A percentile compares a stretch with the other conserved stretches of the same genome.
Evolutionary conservation across 352 stramenopile species (phyloP).

Genomic region (Globisporangium paroecandrum): DNA sequence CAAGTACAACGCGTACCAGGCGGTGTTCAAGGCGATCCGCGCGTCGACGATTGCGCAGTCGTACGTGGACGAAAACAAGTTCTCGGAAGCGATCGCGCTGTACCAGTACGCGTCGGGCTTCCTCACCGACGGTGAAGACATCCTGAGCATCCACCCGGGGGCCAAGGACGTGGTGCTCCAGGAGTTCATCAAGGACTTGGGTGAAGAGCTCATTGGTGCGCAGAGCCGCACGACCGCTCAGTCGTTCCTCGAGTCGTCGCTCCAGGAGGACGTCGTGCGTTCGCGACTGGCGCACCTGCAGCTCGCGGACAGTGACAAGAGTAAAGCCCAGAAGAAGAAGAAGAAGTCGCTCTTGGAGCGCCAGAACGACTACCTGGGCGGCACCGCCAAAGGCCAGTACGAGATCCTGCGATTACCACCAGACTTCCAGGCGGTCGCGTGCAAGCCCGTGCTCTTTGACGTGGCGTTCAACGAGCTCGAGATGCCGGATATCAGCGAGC

Average conservation of each 20-base stretch:
- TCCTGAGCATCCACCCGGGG: constrained; percentile 47
- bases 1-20: constrained; percentile 71
- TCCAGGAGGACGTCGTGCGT: constrained; percentile 49
- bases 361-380: constrained; percentile 52
- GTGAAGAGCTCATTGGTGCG: constrained; percentile 58
- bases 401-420: constrained; percentile 68
- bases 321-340: constrained; percentile 18
- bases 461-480: constrained; percentile 81
- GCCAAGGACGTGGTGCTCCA: constrained; percentile 62
- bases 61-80: constrained; percentile 66
- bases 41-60: constrained; percentile 59
- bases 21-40: constrained; percentile 63
- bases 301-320: constrained; percentile 23
- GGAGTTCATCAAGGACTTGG: constrained; percentile 56
- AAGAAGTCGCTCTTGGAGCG: constrained; percentile 47
- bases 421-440: constrained; percentile 56
- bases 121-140: constrained; percentile 56
- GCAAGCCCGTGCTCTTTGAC: constrained; percentile 83
- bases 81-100: constrained; percentile 59
- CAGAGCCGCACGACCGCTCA: constrained; percentile 68
- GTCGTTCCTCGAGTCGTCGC: constrained; percentile 64
- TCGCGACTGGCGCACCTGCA: constrained; percentile 66
- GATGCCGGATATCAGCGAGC: constrained; percentile 70
- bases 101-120: constrained; percentile 73
- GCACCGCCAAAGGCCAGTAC: constrained; percentile 43